phyloP scores from a whole-genome alignment of 2,329 filamentous ascomycete genomes.

The Biscogniauxia sp. region DNA sequence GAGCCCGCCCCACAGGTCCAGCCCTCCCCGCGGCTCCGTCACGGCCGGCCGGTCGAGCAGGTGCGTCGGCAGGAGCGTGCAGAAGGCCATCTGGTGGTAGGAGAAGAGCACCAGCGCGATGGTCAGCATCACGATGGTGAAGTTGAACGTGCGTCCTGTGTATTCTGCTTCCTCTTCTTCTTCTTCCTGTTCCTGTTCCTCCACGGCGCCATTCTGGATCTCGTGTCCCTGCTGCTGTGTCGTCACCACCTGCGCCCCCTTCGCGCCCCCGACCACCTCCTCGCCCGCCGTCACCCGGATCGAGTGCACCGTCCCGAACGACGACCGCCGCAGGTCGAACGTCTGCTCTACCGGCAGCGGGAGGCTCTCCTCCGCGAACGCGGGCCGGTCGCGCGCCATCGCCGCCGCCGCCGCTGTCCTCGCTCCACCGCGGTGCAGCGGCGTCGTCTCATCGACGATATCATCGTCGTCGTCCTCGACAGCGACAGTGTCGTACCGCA shows the following conservation, averaged over 20 bases:
- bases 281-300: conserved; percentile 30
- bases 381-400: conserved; percentile 24
- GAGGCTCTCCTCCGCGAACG: conserved; percentile 35
- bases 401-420: conserved; percentile 7
- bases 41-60: conserved; percentile 37
- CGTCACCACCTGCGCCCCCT: too few species aligned
- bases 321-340: conserved; percentile 37
- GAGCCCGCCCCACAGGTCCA: conserved; percentile 57
- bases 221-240: too few species aligned
- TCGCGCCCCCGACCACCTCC: too few species aligned
- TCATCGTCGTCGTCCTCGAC: conserved; percentile 28
- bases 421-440: conserved; percentile 21
- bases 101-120: conserved; percentile 39
- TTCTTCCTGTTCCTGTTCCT: too few species aligned
- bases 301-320: conserved; percentile 43
- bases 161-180: conserved; percentile 13
- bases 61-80: conserved; percentile 41
- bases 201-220: too few species aligned
- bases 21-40: conserved; percentile 20
- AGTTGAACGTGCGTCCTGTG: conserved; percentile 35
- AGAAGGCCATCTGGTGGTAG: conserved; percentile 47
- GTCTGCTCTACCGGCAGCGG: conserved; percentile 34
- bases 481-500: conserved; percentile 19
- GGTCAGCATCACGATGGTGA: conserved; percentile 42
- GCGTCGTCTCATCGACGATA: conserved; percentile 28